Evolutionary conservation across 2,329 filamentous ascomycete species (phyloP).

Genomic region (Botrytis galanthina): DNA sequence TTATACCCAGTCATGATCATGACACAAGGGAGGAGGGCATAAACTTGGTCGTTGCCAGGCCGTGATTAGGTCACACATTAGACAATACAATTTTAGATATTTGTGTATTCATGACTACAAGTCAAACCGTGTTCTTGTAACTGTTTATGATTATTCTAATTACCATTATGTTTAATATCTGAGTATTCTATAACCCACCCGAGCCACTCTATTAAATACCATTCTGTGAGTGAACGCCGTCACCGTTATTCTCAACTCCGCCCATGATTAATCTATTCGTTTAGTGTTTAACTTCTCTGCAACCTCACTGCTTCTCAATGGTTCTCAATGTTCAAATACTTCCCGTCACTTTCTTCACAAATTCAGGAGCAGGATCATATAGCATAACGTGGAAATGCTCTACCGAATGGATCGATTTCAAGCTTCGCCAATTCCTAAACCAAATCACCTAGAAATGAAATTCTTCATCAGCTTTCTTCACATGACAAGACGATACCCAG

Average conservation of each 20-base stretch:
- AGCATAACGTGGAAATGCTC: conserved; percentile 97
- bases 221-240: neutral
- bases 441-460: conserved; percentile 55
- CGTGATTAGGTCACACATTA: neutral
- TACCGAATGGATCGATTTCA: conserved; percentile 83
- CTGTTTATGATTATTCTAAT: neutral
- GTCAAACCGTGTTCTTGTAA: neutral
- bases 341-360: conserved; percentile 70
- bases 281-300: neutral
- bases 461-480: neutral
- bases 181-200: neutral
- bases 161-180: neutral
- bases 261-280: neutral
- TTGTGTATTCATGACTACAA: neutral
- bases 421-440: conserved; percentile 85
- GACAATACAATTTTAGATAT: neutral
- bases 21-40: neutral
- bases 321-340: conserved; percentile 61
- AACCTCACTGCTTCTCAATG: conserved; percentile 38
- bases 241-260: neutral
- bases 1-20: neutral
- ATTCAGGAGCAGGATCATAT: conserved; percentile 67
- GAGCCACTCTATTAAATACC: neutral
- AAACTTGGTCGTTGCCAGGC: neutral
- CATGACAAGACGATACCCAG: neutral